Percentiles rank a stretch among this genome's conserved stretches.
These are phyloP conservation scores for Trichoderma gamsii DNA, from an alignment of 495 filamentous ascomycete genomes.

Conservation along the genomic window DNA sequence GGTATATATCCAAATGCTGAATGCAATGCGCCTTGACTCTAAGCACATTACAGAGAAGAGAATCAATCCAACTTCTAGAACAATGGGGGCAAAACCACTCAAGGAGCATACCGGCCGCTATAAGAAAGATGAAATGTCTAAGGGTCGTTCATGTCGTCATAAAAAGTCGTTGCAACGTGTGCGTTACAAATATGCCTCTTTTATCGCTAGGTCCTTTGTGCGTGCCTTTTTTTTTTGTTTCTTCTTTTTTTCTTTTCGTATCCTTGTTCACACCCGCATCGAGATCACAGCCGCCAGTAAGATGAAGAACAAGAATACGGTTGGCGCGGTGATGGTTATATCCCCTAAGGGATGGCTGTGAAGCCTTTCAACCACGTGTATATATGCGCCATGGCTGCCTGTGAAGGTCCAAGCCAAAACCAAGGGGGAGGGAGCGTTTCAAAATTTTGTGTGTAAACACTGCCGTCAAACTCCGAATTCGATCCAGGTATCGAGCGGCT, in stretches of 20 bases:
- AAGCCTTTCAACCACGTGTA: conserved; percentile 46
- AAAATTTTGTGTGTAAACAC: background rate
- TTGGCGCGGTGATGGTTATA: conserved; percentile 21
- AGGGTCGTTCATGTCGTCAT: conserved; percentile 27
- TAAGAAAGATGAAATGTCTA: conserved; percentile 23
- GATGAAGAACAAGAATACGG: conserved; percentile 22
- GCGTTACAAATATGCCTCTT: conserved; percentile 22
- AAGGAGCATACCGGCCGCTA: background rate
- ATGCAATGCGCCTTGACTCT: background rate
- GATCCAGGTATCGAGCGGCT: conserved; percentile 15
- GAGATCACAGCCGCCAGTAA: conserved; percentile 22
- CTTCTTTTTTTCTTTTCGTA: conserved; percentile 19
- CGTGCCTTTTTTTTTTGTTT: conserved; percentile 10
- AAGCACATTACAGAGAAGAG: background rate
- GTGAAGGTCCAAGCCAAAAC: conserved; percentile 11
- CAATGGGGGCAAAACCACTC: background rate
- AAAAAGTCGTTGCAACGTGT: conserved; percentile 11
- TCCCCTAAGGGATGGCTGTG: conserved; percentile 31
- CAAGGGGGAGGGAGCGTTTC: background rate
- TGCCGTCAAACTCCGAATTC: background rate
- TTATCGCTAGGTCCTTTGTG: background rate
- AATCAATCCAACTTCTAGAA: conserved; percentile 4
- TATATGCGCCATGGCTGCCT: conserved; percentile 22
- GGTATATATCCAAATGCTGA: conserved; percentile 16
- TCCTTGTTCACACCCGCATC: conserved; percentile 21